Conservation (phyloP, 306 rosid species). For the Herpetospermum pedunculosum region DNA sequence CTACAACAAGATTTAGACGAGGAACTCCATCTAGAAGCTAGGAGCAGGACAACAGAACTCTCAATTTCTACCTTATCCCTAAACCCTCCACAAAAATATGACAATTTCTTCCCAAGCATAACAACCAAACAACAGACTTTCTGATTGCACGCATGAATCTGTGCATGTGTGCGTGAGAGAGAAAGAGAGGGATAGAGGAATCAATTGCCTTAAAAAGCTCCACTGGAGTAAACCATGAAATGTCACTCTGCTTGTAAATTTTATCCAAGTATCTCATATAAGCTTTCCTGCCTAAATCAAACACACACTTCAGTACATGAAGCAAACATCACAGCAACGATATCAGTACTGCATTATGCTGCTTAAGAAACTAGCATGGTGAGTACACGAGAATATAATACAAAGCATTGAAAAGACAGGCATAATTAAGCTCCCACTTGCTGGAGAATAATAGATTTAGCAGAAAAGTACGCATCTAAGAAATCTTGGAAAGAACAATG, state of each 20-base stretch:
- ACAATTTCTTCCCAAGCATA: background rate
- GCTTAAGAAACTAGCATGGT: background rate
- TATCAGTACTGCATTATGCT: background rate
- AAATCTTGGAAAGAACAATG: background rate
- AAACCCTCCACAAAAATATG: background rate
- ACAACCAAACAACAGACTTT: background rate
- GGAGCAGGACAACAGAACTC: background rate
- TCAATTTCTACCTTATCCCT: background rate
- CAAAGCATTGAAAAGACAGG: background rate
- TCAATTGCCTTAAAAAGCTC: constrained; percentile 71
- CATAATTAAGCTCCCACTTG: background rate
- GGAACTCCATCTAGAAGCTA: background rate
- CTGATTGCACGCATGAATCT: background rate
- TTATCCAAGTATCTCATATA: constrained; percentile 70
- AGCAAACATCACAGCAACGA: background rate
- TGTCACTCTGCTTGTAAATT: constrained; percentile 63
- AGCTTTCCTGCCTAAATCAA: constrained; percentile 67
- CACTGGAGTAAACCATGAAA: constrained; percentile 93
- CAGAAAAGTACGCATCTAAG: background rate
- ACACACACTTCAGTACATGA: constrained; percentile 4
- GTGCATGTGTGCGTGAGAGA: background rate
- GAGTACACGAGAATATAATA: background rate
- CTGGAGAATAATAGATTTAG: background rate
- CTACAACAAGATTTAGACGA: background rate
- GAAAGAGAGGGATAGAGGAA: background rate